These are phyloP conservation scores for Colletotrichum sansevieriae DNA, from an alignment of 2,329 filamentous ascomycete species.

Conservation along the genomic window DNA sequence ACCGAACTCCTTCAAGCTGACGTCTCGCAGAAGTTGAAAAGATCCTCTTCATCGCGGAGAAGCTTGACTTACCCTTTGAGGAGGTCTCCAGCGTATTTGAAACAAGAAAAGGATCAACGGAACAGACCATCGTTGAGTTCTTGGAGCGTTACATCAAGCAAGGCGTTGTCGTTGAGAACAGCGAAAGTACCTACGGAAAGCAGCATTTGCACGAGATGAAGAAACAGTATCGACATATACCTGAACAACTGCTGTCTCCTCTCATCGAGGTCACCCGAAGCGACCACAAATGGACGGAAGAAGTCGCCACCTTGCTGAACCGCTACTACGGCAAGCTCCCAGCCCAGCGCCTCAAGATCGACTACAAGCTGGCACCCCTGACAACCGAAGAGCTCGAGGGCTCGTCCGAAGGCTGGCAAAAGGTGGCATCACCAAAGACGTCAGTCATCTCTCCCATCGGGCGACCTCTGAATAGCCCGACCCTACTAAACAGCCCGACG, in stretches of 20 bases:
- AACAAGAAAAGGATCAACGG: slow-evolving; percentile 53
- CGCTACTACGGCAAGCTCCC: slow-evolving; percentile 57
- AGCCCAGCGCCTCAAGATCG: slow-evolving; percentile 53
- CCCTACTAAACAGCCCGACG: background rate
- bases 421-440: slow-evolving; percentile 16
- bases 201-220: slow-evolving; percentile 51
- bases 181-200: slow-evolving; percentile 49
- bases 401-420: slow-evolving; percentile 35
- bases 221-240: slow-evolving; percentile 57
- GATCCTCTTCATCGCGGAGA: slow-evolving; percentile 59
- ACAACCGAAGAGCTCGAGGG: slow-evolving; percentile 50
- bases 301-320: slow-evolving; percentile 58
- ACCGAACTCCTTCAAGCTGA: background rate
- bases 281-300: slow-evolving; percentile 50
- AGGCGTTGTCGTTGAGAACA: slow-evolving; percentile 43
- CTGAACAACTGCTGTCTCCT: slow-evolving; percentile 57
- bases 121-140: slow-evolving; percentile 57
- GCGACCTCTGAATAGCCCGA: slow-evolving; percentile 29
- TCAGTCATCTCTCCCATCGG: slow-evolving; percentile 21
- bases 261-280: slow-evolving; percentile 55
- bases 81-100: slow-evolving; percentile 58
- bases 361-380: slow-evolving; percentile 55
- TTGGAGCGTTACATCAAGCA: slow-evolving; percentile 58
- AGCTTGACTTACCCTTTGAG: slow-evolving; percentile 56
- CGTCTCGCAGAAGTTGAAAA: slow-evolving; percentile 51